Evolutionary conservation across 352 stramenopile species (phyloP).

Genomic region (Detonula confervacea): DNA sequence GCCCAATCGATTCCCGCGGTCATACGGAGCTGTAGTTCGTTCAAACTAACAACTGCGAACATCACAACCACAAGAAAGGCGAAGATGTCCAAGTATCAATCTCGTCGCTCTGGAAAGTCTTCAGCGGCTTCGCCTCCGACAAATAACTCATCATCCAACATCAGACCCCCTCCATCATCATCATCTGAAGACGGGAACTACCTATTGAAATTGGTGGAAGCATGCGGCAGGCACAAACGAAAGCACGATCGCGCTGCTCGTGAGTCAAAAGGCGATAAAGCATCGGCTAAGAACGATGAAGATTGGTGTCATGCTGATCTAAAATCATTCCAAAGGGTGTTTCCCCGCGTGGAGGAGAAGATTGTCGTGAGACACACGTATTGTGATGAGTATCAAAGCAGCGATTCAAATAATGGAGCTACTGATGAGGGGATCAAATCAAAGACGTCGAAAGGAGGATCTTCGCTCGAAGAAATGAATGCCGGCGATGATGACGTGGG

Average conservation of each 20-base stretch:
- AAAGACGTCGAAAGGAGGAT: not conserved
- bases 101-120: not conserved
- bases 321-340: constrained; percentile 39
- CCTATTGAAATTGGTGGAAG: constrained; percentile 54
- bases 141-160: not conserved
- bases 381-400: constrained; percentile 38
- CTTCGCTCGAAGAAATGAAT: constrained; percentile 3
- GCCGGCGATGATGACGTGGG: constrained; percentile 38
- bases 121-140: not conserved
- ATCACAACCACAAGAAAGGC: too few relatives aligned
- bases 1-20: too few relatives aligned
- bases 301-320: constrained; percentile 44
- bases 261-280: constrained; percentile 13
- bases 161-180: not conserved
- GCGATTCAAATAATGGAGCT: not conserved
- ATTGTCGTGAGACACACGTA: constrained; percentile 24
- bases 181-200: not conserved
- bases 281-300: not conserved
- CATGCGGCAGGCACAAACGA: constrained; percentile 53
- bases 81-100: constrained; percentile 13
- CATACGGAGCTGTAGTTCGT: too few relatives aligned
- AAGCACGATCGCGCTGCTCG: constrained; percentile 48
- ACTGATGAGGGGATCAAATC: not conserved
- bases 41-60: too few relatives aligned
- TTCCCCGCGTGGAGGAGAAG: constrained; percentile 50